Base-by-base conservation (phyloP, 192 early-diverging fungal genomes). In the Geranomyces michiganensis region DNA sequence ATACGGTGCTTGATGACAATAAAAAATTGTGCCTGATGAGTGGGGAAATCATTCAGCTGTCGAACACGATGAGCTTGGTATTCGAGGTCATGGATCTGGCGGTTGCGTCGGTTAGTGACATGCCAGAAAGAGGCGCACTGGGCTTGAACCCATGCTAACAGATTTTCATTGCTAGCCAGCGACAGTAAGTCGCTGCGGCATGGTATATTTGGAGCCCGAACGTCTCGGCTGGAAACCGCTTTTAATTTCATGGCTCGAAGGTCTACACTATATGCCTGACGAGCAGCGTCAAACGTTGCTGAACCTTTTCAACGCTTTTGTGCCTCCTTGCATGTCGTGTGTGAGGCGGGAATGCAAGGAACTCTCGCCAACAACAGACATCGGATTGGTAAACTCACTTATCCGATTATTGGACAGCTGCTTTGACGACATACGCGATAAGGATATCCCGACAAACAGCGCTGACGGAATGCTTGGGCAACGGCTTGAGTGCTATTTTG, bases 61-160 rank as follows among this genome's bases (percentile, higher is more conserved):
- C 83, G 17, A 88, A 88, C 70, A 85, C 85, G n/a, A 88, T 88
- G 87, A 85, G 83, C 58, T 76, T 88, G 53, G 74, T 84, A 55
- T 88, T 88, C 70, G 87, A 87, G 66, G 87, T 88, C 24, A 86
- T 85, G 84, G 87, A 88, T 73, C 59, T 88, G 48, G 87, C 87
- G 27, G 87, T 88, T n/a, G 87, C 87, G 27, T 88, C 85, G 32
- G 84, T 86, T 69, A 73, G 72, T 53, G 51, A 53, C n/a, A 36
- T 10, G 5, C 36, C n/a, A n/a, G n/a, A n/a, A n/a, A n/a, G n/a
- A n/a, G 36, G 5, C 3, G 36, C 36, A 10, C 10, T 10, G 5
- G 36, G 36, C 5, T 41, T 41, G 36, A 41, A 3, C 5, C 36
- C 3, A 41, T 7, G 3, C 36, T 41, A 4, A 55, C 51, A 55